These are phyloP conservation scores for Phytophthora cajani DNA, from an alignment of 352 stramenopile species.

Conservation along the genomic window DNA sequence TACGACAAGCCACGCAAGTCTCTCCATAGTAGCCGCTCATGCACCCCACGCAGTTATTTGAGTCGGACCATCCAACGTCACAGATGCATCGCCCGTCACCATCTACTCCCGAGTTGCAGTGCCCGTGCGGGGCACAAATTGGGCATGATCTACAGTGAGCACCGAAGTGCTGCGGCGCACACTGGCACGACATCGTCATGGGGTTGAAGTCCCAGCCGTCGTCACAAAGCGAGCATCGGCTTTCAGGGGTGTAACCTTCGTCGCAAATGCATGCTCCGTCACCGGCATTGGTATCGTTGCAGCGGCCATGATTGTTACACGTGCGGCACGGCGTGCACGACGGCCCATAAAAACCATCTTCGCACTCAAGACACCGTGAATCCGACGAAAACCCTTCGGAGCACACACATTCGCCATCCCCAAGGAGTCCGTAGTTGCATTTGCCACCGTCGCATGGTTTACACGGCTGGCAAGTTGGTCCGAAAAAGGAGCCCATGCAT, in stretches of 20 bases:
- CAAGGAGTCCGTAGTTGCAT: constrained; percentile 82
- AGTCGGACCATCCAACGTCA: constrained; percentile 85
- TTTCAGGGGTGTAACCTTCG: constrained; percentile 81
- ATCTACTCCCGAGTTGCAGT: constrained; percentile 84
- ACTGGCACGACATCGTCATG: constrained; percentile 88
- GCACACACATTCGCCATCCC: constrained; percentile 85
- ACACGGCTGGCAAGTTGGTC: constrained; percentile 71
- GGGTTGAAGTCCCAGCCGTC: constrained; percentile 90
- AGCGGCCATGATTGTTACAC: constrained; percentile 85
- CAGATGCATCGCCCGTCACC: constrained; percentile 87
- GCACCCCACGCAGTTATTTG: constrained; percentile 89
- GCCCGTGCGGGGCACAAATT: constrained; percentile 85
- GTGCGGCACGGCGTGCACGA: constrained; percentile 81
- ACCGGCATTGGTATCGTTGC: constrained; percentile 70
- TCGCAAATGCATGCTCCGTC: constrained; percentile 86
- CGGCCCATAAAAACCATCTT: constrained; percentile 72
- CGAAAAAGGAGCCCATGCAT: constrained; percentile 87
- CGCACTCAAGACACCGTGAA: constrained; percentile 79
- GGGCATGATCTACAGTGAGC: constrained; percentile 80
- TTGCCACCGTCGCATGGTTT: constrained; percentile 79
- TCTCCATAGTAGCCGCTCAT: constrained; percentile 85
- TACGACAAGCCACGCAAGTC: constrained; percentile 73
- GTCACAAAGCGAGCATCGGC: constrained; percentile 79
- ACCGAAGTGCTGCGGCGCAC: constrained; percentile 83
- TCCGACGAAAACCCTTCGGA: constrained; percentile 77